Evolutionary conservation across 2,329 filamentous ascomycete genomes (phyloP), one percentile per base, ranked within the genome.

Genomic region (Aureobasidium namibiae): DNA sequence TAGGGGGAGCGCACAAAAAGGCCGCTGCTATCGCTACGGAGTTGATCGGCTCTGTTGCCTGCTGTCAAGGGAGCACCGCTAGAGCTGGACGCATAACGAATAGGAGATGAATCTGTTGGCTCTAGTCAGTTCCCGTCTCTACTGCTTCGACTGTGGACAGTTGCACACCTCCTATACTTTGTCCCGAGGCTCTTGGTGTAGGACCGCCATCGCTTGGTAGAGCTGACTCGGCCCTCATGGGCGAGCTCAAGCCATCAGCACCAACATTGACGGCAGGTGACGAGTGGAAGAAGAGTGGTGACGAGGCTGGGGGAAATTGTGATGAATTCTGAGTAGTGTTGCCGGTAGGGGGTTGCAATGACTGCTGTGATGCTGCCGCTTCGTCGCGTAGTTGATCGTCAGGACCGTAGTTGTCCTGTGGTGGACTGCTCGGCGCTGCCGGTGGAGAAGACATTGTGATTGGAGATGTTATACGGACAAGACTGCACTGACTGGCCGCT

Each of bases 81-180:
- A 38, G 92, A 96, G 73, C 90, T 96, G 36, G 90, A 85, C 60
- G 90, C 89, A 71, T 96, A 97, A 71, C 86, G 85, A 65, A 97
- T 90, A 1, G 92, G 92, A 1, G 92, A 97, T 0, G 92, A 97
- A 68, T 92, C 92, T 96, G 65, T 1, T 53, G 18, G 9, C 56
- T 21, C 23, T 62, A 56, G 26, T 68, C 57, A 72, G 63, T 39
- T 5, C 23, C 9, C 29, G 2, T 36, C n/a, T 14, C 39, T n/a
- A 41, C 36, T n/a, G 1, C 56, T 4, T 53, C 9, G 3, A 3
- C 1, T 26, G 34, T 63, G 38, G 60, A 61, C 29, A 8, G 4
- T 23, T 29, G 60, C 78, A 72, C 72, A 89, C 88, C 88, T 76
- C 86, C 84, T 64, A 84, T 76, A 42, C 78, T 76, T 49, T 77